phyloP scores from a whole-genome alignment of 2,329 filamentous ascomycete genomes.

The Colletotrichum sp. region DNA sequence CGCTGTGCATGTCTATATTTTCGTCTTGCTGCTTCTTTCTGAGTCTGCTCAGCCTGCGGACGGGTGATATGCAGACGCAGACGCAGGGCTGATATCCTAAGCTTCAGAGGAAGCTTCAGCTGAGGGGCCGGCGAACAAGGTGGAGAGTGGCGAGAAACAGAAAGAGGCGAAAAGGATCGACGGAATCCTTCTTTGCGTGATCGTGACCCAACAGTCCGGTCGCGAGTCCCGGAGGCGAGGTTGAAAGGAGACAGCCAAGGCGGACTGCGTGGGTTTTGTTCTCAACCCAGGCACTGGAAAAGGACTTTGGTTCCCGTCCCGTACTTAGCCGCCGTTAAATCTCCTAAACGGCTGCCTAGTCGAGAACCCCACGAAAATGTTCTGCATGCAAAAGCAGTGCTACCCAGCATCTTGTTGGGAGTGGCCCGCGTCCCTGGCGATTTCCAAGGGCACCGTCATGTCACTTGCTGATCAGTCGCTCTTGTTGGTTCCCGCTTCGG shows the following conservation, averaged over 20 bases:
- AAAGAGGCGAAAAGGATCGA: not conserved
- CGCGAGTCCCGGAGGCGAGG: not conserved
- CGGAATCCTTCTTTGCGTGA: not conserved
- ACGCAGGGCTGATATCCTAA: not conserved
- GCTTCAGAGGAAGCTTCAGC: not conserved
- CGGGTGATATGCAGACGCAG: not conserved
- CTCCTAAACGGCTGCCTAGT: not conserved
- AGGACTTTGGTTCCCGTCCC: not conserved
- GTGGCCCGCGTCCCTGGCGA: not conserved
- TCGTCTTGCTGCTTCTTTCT: not conserved
- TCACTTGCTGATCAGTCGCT: not conserved
- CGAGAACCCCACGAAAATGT: not conserved
- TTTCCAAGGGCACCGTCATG: not conserved
- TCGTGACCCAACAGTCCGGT: constrained; percentile 8
- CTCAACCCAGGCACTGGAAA: not conserved
- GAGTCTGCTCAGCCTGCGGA: not conserved
- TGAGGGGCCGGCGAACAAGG: not conserved
- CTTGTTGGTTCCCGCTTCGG: not conserved
- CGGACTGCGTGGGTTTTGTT: not conserved
- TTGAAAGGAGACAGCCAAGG: constrained; percentile 6
- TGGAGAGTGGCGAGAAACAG: constrained; percentile 2
- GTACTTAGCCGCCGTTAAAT: not conserved
- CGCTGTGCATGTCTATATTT: not conserved
- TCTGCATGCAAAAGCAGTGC: not conserved
- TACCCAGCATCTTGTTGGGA: not conserved